Percentiles rank a stretch among this genome's conserved stretches.
phyloP scores from a whole-genome alignment of 1,284 basidiomycete species.

The Cerioporus squamosus region DNA sequence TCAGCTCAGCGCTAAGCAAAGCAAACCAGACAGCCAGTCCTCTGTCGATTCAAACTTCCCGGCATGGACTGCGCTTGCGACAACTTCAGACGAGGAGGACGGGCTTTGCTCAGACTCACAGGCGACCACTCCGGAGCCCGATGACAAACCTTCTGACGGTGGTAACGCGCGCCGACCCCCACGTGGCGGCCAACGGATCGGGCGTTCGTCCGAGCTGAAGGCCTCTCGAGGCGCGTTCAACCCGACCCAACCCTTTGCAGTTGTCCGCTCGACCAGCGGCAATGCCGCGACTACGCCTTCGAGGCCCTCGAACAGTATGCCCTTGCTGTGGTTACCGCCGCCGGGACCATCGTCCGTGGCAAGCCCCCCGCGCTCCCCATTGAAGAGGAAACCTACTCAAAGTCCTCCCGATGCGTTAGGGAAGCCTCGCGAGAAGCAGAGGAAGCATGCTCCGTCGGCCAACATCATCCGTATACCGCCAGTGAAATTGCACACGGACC shows the following conservation, averaged over 20 bases:
- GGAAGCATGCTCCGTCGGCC: neutral
- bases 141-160: neutral
- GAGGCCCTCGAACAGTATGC: neutral
- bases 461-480: too few species aligned
- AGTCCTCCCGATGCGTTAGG: neutral
- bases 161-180: neutral
- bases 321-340: neutral
- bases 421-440: neutral
- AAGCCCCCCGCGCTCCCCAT: neutral
- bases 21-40: neutral
- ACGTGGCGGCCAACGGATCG: neutral
- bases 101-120: neutral
- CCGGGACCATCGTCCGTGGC: neutral
- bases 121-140: slow-evolving; percentile 10
- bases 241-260: neutral
- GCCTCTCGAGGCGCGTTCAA: neutral
- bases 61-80: slow-evolving; percentile 14
- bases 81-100: slow-evolving; percentile 9
- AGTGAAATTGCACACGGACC: too few species aligned
- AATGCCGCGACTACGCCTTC: neutral
- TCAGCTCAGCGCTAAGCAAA: neutral
- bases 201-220: too few species aligned
- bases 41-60: slow-evolving; percentile 2
- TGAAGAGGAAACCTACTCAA: neutral
- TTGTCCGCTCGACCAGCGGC: neutral